phyloP scores from a whole-genome alignment of 2,329 filamentous ascomycete species.

The Blumeriella jaapii region DNA sequence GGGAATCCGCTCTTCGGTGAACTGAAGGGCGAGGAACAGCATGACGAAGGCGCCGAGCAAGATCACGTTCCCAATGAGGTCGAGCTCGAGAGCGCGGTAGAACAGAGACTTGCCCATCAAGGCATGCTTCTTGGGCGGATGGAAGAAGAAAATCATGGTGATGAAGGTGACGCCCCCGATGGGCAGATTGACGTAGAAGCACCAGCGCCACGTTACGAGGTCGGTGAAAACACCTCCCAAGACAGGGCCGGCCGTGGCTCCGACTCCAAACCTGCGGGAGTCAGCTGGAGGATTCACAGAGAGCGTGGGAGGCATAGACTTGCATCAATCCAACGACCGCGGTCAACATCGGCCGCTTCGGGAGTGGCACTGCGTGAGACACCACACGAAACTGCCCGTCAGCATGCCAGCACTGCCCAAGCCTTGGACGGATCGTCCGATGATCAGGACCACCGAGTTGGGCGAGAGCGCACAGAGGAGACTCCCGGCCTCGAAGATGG shows the following conservation, averaged over 20 bases:
- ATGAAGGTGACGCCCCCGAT: neutral
- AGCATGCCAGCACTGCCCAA: slow-evolving; percentile 4
- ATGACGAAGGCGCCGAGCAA: slow-evolving; percentile 29
- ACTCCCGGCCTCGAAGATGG: slow-evolving; percentile 29
- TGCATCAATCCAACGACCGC: slow-evolving; percentile 23
- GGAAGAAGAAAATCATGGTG: slow-evolving; percentile 28
- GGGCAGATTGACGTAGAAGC: slow-evolving; percentile 29
- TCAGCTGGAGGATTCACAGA: slow-evolving; percentile 23
- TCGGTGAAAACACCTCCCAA: slow-evolving; percentile 31
- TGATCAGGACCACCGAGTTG: slow-evolving; percentile 27
- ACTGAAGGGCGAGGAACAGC: slow-evolving; percentile 31
- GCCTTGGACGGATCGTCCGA: slow-evolving; percentile 27
- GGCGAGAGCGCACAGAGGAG: slow-evolving; percentile 26
- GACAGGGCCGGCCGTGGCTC: slow-evolving; percentile 26
- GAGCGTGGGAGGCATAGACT: slow-evolving; percentile 21
- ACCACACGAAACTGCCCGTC: slow-evolving; percentile 11
- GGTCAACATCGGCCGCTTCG: slow-evolving; percentile 24
- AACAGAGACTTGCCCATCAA: neutral
- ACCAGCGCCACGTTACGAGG: slow-evolving; percentile 26
- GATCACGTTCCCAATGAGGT: slow-evolving; percentile 27
- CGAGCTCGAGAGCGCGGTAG: slow-evolving; percentile 24
- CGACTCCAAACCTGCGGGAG: slow-evolving; percentile 25
- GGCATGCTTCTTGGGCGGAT: no score
- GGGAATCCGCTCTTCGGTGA: slow-evolving; percentile 29
- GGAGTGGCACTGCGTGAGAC: no score